Percentiles rank a stretch among this genome's conserved stretches.
Conservation (phyloP, 2,329 filamentous ascomycete species). For the Monosporascus cannonballus region DNA sequence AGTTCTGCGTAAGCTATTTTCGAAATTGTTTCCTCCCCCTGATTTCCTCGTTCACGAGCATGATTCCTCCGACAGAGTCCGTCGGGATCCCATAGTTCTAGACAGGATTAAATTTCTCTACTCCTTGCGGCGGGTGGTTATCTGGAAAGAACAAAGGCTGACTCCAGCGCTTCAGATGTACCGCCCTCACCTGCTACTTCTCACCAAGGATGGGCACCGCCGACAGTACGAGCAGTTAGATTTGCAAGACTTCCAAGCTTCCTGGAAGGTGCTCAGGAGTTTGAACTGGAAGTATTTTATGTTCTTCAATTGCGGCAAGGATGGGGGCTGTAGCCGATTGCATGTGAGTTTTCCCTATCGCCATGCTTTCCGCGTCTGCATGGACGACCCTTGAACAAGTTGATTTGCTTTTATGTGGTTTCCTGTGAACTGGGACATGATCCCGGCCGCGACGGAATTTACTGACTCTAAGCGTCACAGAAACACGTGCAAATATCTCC, state of each 20-base stretch:
- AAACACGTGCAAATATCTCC: constrained; percentile 43
- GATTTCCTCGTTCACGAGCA: no score
- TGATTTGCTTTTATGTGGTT: no score
- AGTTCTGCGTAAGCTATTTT: constrained; percentile 29
- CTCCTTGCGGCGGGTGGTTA: no score
- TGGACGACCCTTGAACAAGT: no score
- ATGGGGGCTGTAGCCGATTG: constrained; percentile 24
- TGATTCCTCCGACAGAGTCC: no score
- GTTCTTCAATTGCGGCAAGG: constrained; percentile 41
- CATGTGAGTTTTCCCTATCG: neutral
- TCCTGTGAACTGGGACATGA: no score
- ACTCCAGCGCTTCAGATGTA: constrained; percentile 23
- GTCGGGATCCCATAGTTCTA: no score
- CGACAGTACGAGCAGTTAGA: constrained; percentile 39
- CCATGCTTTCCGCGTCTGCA: no score
- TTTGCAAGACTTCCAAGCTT: constrained; percentile 32
- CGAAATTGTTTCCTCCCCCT: no score
- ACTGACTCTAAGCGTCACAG: constrained; percentile 36
- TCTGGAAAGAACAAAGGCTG: no score
- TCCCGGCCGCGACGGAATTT: neutral
- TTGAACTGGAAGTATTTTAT: constrained; percentile 28
- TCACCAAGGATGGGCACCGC: constrained; percentile 39
- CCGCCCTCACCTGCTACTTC: constrained; percentile 39
- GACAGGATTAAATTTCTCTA: no score
- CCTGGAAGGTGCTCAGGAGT: constrained; percentile 24